Conservation (phyloP, 2,329 filamentous ascomycete species). For the Clonostachys byssicola region DNA sequence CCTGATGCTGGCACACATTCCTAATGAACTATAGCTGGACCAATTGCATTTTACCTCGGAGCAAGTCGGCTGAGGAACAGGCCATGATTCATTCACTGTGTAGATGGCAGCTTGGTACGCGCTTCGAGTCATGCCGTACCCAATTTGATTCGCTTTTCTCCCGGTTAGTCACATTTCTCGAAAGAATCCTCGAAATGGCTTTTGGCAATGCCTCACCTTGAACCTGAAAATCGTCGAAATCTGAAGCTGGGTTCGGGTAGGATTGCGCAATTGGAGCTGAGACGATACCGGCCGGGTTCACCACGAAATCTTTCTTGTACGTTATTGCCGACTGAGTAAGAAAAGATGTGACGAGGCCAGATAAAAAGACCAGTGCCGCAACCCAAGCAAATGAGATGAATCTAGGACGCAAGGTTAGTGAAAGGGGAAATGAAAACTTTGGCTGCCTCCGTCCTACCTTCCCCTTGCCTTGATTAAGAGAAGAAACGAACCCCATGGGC, state of each 20-base stretch:
- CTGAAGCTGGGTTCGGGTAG: no score
- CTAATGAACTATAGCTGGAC: slow-evolving; percentile 1
- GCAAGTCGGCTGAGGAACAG: neutral
- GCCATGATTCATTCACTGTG: slow-evolving; percentile 1
- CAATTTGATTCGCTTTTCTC: no score
- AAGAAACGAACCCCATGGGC: slow-evolving; percentile 9
- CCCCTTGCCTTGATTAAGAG: slow-evolving; percentile 2
- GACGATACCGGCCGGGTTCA: neutral
- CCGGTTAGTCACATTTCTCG: no score
- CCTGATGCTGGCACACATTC: slow-evolving; percentile 1
- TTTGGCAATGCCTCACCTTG: no score
- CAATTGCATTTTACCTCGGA: slow-evolving; percentile 1
- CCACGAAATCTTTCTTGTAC: slow-evolving; percentile 1
- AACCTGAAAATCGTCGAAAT: no score
- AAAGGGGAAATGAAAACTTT: neutral
- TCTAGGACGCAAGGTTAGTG: no score
- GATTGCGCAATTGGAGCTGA: no score
- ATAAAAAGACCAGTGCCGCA: slow-evolving; percentile 4
- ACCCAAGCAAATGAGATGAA: neutral
- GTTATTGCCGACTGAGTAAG: slow-evolving; percentile 8
- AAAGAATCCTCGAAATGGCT: no score
- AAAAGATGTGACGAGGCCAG: slow-evolving; percentile 6
- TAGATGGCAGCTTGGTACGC: slow-evolving; percentile 2
- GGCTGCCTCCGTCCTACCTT: neutral
- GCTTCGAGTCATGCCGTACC: neutral